Conservation (phyloP, 306 rosid species). For the Rosa lucieae region DNA sequence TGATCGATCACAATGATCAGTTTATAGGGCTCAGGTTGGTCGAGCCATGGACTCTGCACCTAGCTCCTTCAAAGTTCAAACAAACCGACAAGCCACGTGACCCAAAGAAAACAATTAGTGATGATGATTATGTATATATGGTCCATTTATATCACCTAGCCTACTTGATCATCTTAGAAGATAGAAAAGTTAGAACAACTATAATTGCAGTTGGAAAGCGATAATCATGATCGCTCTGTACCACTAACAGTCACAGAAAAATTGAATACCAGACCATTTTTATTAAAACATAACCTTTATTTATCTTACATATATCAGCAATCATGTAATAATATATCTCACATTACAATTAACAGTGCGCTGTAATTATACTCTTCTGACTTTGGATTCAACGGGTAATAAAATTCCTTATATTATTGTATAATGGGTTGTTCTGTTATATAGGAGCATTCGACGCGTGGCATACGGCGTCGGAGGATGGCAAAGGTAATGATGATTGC, state of each 20-base stretch:
- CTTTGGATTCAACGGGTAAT: background rate
- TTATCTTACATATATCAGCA: constrained; percentile 10
- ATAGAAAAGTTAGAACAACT: constrained; percentile 29
- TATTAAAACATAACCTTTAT: constrained; percentile 42
- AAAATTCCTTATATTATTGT: constrained; percentile 6
- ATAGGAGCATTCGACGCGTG: constrained; percentile 52
- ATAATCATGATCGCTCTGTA: constrained; percentile 19
- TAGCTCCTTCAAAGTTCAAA: constrained; percentile 37
- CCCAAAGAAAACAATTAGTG: constrained; percentile 15
- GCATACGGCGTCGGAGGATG: constrained; percentile 61
- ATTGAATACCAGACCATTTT: constrained; percentile 53
- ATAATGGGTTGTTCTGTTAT: constrained; percentile 27
- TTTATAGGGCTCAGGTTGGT: constrained; percentile 1
- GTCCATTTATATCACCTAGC: constrained; percentile 29
- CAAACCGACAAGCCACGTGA: constrained; percentile 79
- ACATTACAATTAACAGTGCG: constrained; percentile 14
- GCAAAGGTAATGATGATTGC: constrained; percentile 44
- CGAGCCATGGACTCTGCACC: constrained; percentile 26
- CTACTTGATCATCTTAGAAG: constrained; percentile 36
- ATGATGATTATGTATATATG: constrained; percentile 1
- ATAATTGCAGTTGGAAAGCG: constrained; percentile 35
- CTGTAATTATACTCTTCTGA: constrained; percentile 27
- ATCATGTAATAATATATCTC: background rate
- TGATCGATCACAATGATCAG: background rate
- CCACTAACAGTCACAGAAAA: constrained; percentile 1